Evolutionary conservation across 2,329 filamentous ascomycete genomes (phyloP).

Genomic region (Bipolaris oryzae): DNA sequence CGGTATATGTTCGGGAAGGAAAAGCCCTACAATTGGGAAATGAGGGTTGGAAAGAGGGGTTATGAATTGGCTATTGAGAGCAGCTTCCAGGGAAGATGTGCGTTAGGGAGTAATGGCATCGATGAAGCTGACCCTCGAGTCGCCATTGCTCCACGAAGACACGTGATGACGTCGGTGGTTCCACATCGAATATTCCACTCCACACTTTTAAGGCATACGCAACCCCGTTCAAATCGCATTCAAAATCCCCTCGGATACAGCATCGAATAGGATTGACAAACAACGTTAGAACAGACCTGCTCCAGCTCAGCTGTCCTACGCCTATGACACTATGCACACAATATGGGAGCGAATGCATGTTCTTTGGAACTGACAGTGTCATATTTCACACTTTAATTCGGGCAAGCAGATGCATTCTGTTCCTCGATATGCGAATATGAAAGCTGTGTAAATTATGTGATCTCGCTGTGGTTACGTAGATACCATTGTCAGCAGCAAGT

Average conservation of each 20-base stretch:
- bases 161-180: constrained; percentile 18
- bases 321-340: background rate
- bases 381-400: background rate
- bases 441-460: background rate
- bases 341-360: background rate
- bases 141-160: constrained; percentile 11
- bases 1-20: background rate
- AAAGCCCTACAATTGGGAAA: background rate
- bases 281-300: background rate
- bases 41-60: background rate
- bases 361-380: background rate
- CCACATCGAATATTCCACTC: background rate
- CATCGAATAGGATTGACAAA: background rate
- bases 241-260: too few species aligned
- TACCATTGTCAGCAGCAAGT: background rate
- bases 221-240: background rate
- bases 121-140: background rate
- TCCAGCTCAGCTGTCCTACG: background rate
- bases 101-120: constrained; percentile 5
- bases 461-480: too few species aligned
- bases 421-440: too few species aligned
- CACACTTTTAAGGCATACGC: background rate
- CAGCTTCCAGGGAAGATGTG: background rate
- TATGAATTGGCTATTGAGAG: background rate
- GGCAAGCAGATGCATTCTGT: background rate